Conservation (phyloP, 345 rosid species). For the Citrus mangshanensis region DNA sequence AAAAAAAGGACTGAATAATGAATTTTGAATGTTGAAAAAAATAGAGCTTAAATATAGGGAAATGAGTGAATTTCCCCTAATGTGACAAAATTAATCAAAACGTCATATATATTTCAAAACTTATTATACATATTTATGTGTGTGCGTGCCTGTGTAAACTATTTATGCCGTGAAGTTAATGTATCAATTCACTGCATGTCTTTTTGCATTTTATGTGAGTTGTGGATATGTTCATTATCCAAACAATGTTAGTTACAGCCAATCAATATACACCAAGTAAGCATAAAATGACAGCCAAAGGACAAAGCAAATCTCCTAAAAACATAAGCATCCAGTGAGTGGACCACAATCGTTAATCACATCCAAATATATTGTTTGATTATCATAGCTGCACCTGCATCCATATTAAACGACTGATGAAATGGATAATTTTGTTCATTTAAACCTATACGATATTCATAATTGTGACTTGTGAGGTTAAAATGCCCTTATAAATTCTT, state of each 20-base stretch:
- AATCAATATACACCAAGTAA: constrained; percentile 20
- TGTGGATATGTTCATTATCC: constrained; percentile 23
- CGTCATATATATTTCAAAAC: too few species aligned
- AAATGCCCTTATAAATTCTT: too few species aligned
- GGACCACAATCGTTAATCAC: constrained; percentile 1
- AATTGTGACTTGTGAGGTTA: too few species aligned
- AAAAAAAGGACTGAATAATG: too few species aligned
- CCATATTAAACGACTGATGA: background rate
- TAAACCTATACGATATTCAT: too few species aligned
- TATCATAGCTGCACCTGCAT: background rate
- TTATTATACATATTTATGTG: too few species aligned
- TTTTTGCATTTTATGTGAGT: background rate
- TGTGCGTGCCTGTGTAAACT: background rate
- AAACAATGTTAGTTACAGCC: constrained; percentile 2
- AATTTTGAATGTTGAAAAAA: too few species aligned
- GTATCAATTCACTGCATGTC: background rate
- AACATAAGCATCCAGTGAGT: background rate
- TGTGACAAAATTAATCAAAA: too few species aligned
- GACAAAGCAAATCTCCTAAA: background rate
- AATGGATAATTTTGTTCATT: background rate
- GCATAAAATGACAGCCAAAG: constrained; percentile 13
- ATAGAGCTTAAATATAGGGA: too few species aligned
- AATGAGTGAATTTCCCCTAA: too few species aligned
- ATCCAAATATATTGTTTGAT: background rate
- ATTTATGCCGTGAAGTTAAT: background rate